Conservation (phyloP, 2,329 filamentous ascomycete genomes). For the Camillea tinctor region DNA sequence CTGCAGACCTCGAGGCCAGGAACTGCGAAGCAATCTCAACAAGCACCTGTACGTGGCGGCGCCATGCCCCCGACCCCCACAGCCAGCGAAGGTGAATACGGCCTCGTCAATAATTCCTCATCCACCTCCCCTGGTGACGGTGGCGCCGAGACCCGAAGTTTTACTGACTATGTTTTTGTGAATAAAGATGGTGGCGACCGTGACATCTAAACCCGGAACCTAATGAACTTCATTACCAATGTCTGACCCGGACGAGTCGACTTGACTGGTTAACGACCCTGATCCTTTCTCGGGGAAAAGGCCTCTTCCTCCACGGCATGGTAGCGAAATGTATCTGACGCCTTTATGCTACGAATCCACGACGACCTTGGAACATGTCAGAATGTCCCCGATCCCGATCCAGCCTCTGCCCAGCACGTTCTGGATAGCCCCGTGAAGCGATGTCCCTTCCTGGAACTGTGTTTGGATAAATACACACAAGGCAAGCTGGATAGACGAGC, state of each 20-base stretch:
- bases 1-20: constrained; percentile 48
- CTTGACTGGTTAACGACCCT: constrained; percentile 4
- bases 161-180: constrained; percentile 44
- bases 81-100: constrained; percentile 63
- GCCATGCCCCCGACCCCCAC: constrained; percentile 61
- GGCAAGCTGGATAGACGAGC: neutral
- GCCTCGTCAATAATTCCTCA: constrained; percentile 33
- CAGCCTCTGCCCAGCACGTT: neutral
- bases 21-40: constrained; percentile 48
- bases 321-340: neutral
- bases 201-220: constrained; percentile 28
- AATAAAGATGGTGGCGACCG: constrained; percentile 44
- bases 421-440: neutral
- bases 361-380: neutral
- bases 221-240: neutral
- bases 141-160: constrained; percentile 35
- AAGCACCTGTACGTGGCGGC: constrained; percentile 51
- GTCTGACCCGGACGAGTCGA: constrained; percentile 6
- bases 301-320: neutral
- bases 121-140: constrained; percentile 25
- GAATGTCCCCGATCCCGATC: neutral
- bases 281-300: constrained; percentile 1
- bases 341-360: neutral
- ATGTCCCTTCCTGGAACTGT: neutral
- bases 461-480: constrained; percentile 4